Evolutionary conservation across 345 rosid species (phyloP), one percentile per base, ranked within the genome.

Genomic region (Linum usitatissimum): DNA sequence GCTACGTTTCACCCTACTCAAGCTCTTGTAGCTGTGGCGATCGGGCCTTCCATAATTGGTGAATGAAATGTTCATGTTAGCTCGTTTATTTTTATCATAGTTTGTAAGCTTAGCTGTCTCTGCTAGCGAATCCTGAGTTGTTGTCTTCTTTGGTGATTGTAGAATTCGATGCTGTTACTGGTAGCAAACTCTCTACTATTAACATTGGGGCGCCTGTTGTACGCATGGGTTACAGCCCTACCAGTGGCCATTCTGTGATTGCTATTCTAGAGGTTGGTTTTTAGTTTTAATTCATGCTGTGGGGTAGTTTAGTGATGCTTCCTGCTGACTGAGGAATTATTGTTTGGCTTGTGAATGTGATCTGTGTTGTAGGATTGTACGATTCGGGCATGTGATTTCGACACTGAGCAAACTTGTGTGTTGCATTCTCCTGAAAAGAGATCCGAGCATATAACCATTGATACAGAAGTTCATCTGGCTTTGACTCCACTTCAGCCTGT

Each of bases 371-470:
- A 90, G 99, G 99, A 93, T 76, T 90, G 99, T 76, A 90, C 97
- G 17, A 86, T 90, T 72, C 78, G 96, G 71, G 86, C 94, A 1
- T 93, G 97, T 78, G 96, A 93, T 74, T 86, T 93, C 68, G 96
- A 93, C 66, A 74, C 85, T 63, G 97, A 90, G 78, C 96, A 87
- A 73, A 93, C 88, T 61, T 93, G 84, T 68, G 97, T 93, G 5
- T 66, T 93, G 78, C 99, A 93, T 70, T 93, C 99, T 38, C 96
- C 97, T 48, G 96, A 93, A 74, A 93, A 83, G 79, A 90, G 77
- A 76, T 78, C 66, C 63, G 99, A 93, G 60, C 86, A 70, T 40
- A 82, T 93, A 72, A 79, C 96, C 36, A 61, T 80, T 0, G 90
- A 87, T 63, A 65, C 90, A 9, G 99, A 93, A 77, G 96, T 93